Base-by-base conservation (phyloP, 2,329 filamentous ascomycete species). In the Fusarium aywerte region DNA sequence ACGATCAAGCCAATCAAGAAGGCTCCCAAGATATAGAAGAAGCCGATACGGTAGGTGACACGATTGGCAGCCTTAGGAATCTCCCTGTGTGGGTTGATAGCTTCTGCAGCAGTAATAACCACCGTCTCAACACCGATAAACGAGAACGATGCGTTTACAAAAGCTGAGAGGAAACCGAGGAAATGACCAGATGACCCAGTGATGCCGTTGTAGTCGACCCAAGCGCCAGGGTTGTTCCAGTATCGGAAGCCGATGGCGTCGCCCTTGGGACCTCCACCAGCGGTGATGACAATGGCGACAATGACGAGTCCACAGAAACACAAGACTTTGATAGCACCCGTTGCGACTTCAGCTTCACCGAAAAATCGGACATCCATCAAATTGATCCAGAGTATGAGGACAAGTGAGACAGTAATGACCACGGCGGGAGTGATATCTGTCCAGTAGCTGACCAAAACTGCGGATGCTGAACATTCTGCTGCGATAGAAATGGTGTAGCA, bases 341-440 rank as follows among this genome's bases (percentile, higher is more conserved):
- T 86, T 77, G 83, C 84, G 68, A 89, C 88, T 71, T 89, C 87
- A 25, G 84, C 82, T 75, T 89, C 87, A 33, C 87, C 87, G 65
- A 87, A 89, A 65, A 85, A 80, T n/a, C 80, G 78, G 12, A 88
- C 84, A 33, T 83, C 84, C 58, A 87, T 81, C 65, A 87, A 83
- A 73, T 88, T 89, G 65, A 88, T 80, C 18, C 79, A 67, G 9
- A 88, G 76, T 50, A 85, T 84, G 45, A 88, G 80, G 21, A 84
- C 48, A 4, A 88, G 78, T 54, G 87, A 81, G 33, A 89, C 78
- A 44, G 84, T 81, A 57, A 89, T 87, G 31, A 73, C 70, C 3
- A 73, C 70, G 6, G 70, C 70, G 1, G 70, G 70, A 16, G 57
- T 67, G 9, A 73, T 54, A 10, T 73, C 70, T 3, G 63, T 70